These are phyloP conservation scores for Ogataea populi-albae DNA, from an alignment of 805 yeast genomes.

Conservation along the genomic window DNA sequence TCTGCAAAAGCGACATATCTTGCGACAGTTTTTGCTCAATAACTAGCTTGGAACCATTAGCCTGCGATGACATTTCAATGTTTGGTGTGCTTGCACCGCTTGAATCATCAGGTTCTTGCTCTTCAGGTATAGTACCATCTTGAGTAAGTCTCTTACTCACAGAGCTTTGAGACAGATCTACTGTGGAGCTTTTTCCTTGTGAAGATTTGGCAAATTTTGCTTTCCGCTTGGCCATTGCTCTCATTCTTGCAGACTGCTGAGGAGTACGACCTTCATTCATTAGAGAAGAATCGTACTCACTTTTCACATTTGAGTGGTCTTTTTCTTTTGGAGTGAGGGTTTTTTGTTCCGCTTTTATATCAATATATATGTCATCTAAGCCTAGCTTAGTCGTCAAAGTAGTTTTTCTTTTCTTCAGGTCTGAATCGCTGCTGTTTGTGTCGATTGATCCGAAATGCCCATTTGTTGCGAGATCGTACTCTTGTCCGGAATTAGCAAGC, in stretches of 20 bases:
- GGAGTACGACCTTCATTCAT: conserved; percentile 1
- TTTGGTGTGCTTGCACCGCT: conserved; percentile 27
- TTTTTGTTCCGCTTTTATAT: conserved; percentile 19
- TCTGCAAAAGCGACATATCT: conserved; percentile 63
- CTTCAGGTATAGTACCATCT: conserved; percentile 34
- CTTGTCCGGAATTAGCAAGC: conserved; percentile 60
- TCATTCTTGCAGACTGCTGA: conserved; percentile 67
- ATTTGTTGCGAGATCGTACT: conserved; percentile 22
- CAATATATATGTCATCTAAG: conserved; percentile 18
- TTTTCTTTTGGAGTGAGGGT: conserved; percentile 8
- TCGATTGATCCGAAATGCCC: neutral
- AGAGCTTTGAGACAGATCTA: conserved; percentile 71
- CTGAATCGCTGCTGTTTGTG: neutral
- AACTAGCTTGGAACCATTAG: conserved; percentile 77
- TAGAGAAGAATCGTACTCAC: conserved; percentile 3
- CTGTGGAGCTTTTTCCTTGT: conserved; percentile 44
- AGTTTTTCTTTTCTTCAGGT: conserved; percentile 26
- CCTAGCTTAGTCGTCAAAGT: conserved; percentile 31
- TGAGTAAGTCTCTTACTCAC: conserved; percentile 54
- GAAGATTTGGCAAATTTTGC: conserved; percentile 68
- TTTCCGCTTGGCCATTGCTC: conserved; percentile 91
- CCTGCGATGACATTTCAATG: conserved; percentile 65
- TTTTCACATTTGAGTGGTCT: conserved; percentile 7
- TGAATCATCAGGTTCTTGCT: conserved; percentile 11
- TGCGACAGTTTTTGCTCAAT: conserved; percentile 73